phyloP scores from a whole-genome alignment of 2,329 filamentous ascomycete species.

The Alternaria triticimaculans region DNA sequence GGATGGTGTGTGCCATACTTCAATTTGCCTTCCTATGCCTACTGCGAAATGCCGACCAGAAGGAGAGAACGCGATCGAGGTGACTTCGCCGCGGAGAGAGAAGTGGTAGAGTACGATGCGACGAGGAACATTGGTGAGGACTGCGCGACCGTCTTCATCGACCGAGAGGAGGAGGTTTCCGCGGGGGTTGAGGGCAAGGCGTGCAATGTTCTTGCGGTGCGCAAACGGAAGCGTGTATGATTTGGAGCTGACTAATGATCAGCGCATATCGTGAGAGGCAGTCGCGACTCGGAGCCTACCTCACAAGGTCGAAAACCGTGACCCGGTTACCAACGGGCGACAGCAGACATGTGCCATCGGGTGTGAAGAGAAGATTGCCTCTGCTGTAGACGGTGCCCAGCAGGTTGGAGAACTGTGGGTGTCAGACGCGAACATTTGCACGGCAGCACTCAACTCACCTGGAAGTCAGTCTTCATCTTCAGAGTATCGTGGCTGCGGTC shows the following conservation, averaged over 20 bases:
- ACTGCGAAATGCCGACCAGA: constrained; percentile 91
- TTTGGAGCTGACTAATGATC: constrained; percentile 69
- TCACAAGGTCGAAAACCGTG: constrained; percentile 93
- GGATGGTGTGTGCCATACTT: constrained; percentile 95
- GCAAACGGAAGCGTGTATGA: constrained; percentile 87
- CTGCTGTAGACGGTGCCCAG: constrained; percentile 97
- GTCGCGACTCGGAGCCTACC: constrained; percentile 63
- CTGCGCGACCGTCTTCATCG: constrained; percentile 92
- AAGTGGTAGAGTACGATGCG: constrained; percentile 92
- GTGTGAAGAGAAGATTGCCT: constrained; percentile 95
- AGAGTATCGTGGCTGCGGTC: constrained; percentile 1
- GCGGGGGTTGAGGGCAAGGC: constrained; percentile 84
- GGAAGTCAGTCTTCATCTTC: constrained; percentile 98
- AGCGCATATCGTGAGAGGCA: background rate
- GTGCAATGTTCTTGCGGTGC: constrained; percentile 90
- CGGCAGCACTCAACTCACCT: constrained; percentile 63
- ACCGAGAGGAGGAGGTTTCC: constrained; percentile 92
- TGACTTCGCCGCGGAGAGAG: constrained; percentile 85
- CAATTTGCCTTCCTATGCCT: constrained; percentile 82
- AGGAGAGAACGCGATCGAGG: constrained; percentile 86
- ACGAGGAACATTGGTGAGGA: constrained; percentile 87
- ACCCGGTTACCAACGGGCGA: constrained; percentile 97
- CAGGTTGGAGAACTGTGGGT: constrained; percentile 92
- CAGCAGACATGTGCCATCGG: constrained; percentile 92
- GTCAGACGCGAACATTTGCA: constrained; percentile 31